These are phyloP conservation scores for Begonia masoniana DNA, from an alignment of 306 rosid genomes.

Conservation along the genomic window DNA sequence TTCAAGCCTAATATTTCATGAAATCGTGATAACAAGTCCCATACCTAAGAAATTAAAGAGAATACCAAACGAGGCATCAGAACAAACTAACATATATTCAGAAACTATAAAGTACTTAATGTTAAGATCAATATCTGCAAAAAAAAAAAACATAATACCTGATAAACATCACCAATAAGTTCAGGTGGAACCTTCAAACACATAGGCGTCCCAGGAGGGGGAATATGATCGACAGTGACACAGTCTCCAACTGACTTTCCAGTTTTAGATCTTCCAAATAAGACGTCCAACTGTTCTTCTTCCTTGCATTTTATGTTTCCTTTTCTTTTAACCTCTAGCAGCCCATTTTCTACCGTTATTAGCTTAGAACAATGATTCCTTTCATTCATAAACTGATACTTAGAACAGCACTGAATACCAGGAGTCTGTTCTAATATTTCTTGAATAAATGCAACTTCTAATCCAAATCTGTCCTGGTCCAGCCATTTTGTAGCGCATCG, in stretches of 20 bases:
- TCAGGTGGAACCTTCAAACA: slow-evolving; percentile 56
- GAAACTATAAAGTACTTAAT: slow-evolving; percentile 1
- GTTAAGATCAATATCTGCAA: slow-evolving; percentile 8
- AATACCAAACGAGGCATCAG: slow-evolving; percentile 7
- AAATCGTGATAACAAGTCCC: slow-evolving; percentile 66
- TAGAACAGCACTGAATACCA: slow-evolving; percentile 36
- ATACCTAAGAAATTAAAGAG: slow-evolving; percentile 38
- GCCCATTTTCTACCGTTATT: slow-evolving; percentile 74
- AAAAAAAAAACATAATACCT: slow-evolving; percentile 32
- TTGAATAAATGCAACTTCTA: slow-evolving; percentile 85
- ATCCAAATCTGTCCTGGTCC: slow-evolving; percentile 90
- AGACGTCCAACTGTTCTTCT: slow-evolving; percentile 32
- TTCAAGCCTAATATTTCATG: slow-evolving; percentile 59
- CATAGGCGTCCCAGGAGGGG: slow-evolving; percentile 79
- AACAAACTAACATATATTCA: slow-evolving; percentile 3
- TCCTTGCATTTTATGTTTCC: slow-evolving; percentile 40
- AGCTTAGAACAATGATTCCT: slow-evolving; percentile 41
- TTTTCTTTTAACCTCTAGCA: slow-evolving; percentile 34
- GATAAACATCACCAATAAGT: slow-evolving; percentile 73
- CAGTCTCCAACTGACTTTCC: slow-evolving; percentile 26
- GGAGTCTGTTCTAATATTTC: slow-evolving; percentile 78
- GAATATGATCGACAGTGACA: slow-evolving; percentile 28
- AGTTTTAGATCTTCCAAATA: slow-evolving; percentile 43
- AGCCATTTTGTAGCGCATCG: slow-evolving; percentile 54
- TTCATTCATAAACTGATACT: slow-evolving; percentile 39